Conservation (phyloP, 768 basidiomycete species). For the Macrolepiota dolichaula region DNA sequence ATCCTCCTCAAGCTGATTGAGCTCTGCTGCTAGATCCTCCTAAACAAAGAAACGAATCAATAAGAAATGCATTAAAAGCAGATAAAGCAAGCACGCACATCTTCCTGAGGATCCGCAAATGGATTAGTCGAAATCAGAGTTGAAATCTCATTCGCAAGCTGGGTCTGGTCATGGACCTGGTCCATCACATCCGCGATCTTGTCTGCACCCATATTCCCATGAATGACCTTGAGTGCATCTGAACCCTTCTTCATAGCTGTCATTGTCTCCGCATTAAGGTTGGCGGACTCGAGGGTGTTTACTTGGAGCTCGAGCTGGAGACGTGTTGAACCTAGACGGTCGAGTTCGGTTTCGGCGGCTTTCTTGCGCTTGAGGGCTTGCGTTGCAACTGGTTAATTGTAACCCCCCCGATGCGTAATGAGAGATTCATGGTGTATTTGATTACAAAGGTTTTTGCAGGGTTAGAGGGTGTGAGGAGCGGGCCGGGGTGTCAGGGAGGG, state of each 20-base stretch:
- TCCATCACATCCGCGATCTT: conserved; percentile 92
- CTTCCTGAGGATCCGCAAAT: conserved; percentile 56
- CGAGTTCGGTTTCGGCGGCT: conserved; percentile 80
- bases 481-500: not conserved
- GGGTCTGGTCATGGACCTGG: conserved; percentile 84
- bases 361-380: conserved; percentile 94
- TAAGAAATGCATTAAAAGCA: not conserved
- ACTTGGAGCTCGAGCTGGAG: conserved; percentile 95
- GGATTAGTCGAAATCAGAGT: conserved; percentile 79
- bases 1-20: conserved; percentile 87
- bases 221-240: conserved; percentile 85
- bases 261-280: conserved; percentile 98
- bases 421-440: not conserved
- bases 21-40: conserved; percentile 76
- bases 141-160: conserved; percentile 89
- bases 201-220: conserved; percentile 84
- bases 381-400: conserved; percentile 62
- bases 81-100: conserved; percentile 43
- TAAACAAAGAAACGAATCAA: conserved; percentile 27
- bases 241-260: conserved; percentile 95
- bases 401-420: not conserved
- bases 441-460: not conserved
- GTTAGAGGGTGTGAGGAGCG: not conserved
- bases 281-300: conserved; percentile 95
- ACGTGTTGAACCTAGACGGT: conserved; percentile 78